phyloP scores from a whole-genome alignment of 1,284 basidiomycete genomes.

The Ganoderma boninense region DNA sequence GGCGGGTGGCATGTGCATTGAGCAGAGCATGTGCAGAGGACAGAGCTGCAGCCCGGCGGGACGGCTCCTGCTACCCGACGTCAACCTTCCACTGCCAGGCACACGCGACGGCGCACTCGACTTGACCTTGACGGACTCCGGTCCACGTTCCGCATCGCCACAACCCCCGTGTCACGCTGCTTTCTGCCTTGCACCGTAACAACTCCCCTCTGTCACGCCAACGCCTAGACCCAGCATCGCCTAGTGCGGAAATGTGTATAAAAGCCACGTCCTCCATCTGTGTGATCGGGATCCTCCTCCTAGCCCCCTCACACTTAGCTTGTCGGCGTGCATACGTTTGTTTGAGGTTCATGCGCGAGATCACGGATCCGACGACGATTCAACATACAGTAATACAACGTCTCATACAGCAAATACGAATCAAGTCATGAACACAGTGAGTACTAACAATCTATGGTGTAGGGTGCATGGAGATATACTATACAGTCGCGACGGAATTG shows the following conservation, averaged over 20 bases:
- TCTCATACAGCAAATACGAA: background rate
- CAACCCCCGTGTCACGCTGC: background rate
- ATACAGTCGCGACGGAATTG: constrained; percentile 10
- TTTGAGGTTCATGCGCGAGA: constrained; percentile 5
- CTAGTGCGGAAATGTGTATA: background rate
- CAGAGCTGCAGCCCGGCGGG: background rate
- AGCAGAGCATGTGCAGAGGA: background rate
- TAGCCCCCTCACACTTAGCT: background rate
- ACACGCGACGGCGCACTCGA: too few species aligned
- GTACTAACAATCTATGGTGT: constrained; percentile 8
- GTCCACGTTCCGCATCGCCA: constrained; percentile 1
- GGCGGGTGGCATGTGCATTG: background rate
- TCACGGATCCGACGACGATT: background rate
- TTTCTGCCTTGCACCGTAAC: background rate
- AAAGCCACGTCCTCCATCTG: background rate
- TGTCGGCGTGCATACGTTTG: constrained; percentile 7
- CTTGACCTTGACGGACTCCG: background rate
- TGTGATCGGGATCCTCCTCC: background rate
- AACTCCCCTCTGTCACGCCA: background rate
- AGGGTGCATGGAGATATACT: constrained; percentile 12
- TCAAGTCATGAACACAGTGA: background rate
- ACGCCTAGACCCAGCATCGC: background rate
- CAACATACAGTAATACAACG: background rate
- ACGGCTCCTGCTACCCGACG: background rate
- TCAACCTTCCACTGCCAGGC: background rate